Conservation (phyloP, 139 green algal species). For the Astrephomene gubernaculifera region DNA sequence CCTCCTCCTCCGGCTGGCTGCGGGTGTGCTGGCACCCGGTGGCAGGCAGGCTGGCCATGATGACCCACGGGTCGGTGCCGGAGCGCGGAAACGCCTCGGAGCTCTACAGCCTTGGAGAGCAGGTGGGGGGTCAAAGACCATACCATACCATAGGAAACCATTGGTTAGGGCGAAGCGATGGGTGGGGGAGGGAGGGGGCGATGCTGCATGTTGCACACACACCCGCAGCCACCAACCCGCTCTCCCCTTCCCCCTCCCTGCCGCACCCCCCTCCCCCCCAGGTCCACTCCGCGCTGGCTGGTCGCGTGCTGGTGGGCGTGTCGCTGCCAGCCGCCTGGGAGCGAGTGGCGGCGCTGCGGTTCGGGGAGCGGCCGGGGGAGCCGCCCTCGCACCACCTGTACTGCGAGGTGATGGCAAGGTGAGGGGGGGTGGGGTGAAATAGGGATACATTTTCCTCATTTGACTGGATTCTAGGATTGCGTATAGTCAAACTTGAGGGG, state of each 20-base stretch:
- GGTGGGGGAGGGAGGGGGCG: too few relatives aligned
- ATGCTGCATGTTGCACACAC: neutral
- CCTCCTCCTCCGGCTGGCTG: constrained; percentile 69
- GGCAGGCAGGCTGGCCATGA: constrained; percentile 57
- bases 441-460: too few relatives aligned
- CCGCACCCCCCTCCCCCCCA: neutral
- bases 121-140: constrained; percentile 1
- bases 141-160: neutral
- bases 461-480: too few relatives aligned
- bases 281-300: constrained; percentile 54
- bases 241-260: neutral
- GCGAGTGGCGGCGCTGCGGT: constrained; percentile 75
- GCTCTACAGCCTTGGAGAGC: constrained; percentile 38
- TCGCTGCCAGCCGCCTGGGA: constrained; percentile 78
- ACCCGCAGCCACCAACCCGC: neutral
- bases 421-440: neutral
- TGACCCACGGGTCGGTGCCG: constrained; percentile 43
- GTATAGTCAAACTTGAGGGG: neutral
- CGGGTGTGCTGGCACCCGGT: constrained; percentile 81
- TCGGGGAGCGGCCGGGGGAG: constrained; percentile 69
- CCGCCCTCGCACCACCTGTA: constrained; percentile 59
- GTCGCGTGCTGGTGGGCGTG: constrained; percentile 72
- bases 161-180: too few relatives aligned
- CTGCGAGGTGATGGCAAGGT: constrained; percentile 84
- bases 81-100: constrained; percentile 49